These are phyloP conservation scores for Camellia sinensis DNA, from an alignment of 148 eudicot species.

Conservation along the genomic window DNA sequence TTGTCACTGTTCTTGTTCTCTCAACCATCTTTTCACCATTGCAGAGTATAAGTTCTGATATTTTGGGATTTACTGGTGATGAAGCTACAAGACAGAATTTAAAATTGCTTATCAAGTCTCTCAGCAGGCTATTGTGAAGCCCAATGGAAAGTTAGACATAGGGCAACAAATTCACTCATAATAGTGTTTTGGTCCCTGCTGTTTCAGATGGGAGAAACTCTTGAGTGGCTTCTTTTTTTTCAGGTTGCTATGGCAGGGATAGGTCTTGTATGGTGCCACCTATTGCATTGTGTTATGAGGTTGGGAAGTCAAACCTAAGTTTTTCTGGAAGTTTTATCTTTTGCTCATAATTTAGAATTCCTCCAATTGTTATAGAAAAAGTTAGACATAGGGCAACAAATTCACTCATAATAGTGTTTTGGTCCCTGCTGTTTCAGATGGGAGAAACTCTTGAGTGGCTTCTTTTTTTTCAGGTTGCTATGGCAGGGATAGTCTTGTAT, in stretches of 20 bases:
- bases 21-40: not conserved
- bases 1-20: not conserved
- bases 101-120: constrained; percentile 84
- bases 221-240: not conserved
- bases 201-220: not conserved
- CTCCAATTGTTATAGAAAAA: no score
- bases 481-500: constrained; percentile 8
- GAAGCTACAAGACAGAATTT: constrained; percentile 79
- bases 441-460: not conserved
- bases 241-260: not conserved
- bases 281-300: not conserved
- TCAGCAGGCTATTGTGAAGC: constrained; percentile 77
- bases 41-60: constrained; percentile 87
- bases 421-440: not conserved
- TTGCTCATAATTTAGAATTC: not conserved
- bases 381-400: constrained; percentile 3
- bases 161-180: not conserved
- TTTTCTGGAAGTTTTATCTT: not conserved
- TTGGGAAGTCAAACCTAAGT: not conserved
- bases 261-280: constrained; percentile 5
- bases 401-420: not conserved
- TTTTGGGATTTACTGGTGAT: constrained; percentile 86
- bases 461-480: not conserved
- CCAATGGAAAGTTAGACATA: constrained; percentile 4
- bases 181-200: not conserved